Evolutionary conservation across 1,139 yeast genomes (phyloP).

Genomic region (Kluyveromyces sp.): DNA sequence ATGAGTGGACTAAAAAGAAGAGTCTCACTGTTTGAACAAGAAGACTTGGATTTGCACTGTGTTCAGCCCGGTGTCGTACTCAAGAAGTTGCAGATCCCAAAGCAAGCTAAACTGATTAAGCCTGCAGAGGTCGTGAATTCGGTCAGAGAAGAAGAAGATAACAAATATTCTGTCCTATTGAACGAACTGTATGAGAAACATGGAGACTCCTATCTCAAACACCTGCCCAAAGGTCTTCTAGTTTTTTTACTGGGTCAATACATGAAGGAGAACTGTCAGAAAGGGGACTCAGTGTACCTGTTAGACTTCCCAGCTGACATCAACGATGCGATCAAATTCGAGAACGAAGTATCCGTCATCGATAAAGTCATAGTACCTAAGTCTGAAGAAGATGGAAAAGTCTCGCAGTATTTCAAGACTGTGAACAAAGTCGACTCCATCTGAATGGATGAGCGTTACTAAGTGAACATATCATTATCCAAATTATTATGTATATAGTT

Average conservation of each 20-base stretch:
- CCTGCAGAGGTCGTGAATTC: slow-evolving; percentile 41
- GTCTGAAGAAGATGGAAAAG: slow-evolving; percentile 33
- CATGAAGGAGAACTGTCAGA: slow-evolving; percentile 35
- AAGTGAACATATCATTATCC: too few relatives aligned
- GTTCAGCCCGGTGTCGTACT: slow-evolving; percentile 29
- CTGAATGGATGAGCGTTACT: background rate
- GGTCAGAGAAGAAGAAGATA: slow-evolving; percentile 39
- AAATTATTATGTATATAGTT: background rate
- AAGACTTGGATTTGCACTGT: slow-evolving; percentile 15
- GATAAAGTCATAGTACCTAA: slow-evolving; percentile 33
- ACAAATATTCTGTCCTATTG: slow-evolving; percentile 39
- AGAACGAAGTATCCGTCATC: slow-evolving; percentile 36
- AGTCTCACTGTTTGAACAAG: slow-evolving; percentile 36
- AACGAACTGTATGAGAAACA: slow-evolving; percentile 25
- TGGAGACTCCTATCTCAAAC: slow-evolving; percentile 28
- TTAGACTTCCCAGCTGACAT: slow-evolving; percentile 52
- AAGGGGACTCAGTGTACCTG: slow-evolving; percentile 41
- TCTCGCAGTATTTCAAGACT: slow-evolving; percentile 53
- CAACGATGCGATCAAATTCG: slow-evolving; percentile 51
- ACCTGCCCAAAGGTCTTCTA: slow-evolving; percentile 50
- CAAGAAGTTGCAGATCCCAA: slow-evolving; percentile 12
- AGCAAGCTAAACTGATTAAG: slow-evolving; percentile 40
- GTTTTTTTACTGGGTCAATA: slow-evolving; percentile 51
- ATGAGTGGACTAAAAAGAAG: slow-evolving; percentile 51
- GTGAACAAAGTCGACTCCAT: slow-evolving; percentile 40